Percentiles rank a stretch among this genome's conserved stretches.
phyloP scores from a whole-genome alignment of 129 eudicot genomes.

The Lactuca sativa region DNA sequence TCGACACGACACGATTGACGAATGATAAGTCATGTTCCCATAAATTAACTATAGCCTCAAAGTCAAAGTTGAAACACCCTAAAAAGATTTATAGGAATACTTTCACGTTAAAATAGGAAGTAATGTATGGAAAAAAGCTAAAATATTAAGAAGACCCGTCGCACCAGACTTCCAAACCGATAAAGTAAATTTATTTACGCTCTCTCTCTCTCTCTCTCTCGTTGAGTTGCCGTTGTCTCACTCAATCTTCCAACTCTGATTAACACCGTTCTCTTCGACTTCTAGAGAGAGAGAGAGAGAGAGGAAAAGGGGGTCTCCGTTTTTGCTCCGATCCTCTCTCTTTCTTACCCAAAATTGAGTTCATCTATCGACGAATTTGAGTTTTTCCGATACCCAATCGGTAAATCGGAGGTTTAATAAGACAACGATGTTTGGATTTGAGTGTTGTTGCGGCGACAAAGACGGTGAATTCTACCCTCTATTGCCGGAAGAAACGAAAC shows the following conservation, averaged over 20 bases:
- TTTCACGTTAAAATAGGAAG: slow-evolving; percentile 3
- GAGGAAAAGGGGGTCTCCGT: not conserved
- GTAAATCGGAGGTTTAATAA: not conserved
- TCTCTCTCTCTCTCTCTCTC: not conserved
- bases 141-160: slow-evolving; percentile 5
- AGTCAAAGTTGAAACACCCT: not conserved
- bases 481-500: slow-evolving; percentile 32
- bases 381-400: not conserved
- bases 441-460: slow-evolving; percentile 50
- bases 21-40: no score
- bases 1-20: no score
- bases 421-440: slow-evolving; percentile 50
- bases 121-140: not conserved
- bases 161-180: slow-evolving; percentile 16
- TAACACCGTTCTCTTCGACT: not conserved
- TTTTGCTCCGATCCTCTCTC: slow-evolving; percentile 12
- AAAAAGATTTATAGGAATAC: not conserved
- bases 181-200: slow-evolving; percentile 1
- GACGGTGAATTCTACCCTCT: slow-evolving; percentile 33
- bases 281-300: slow-evolving; percentile 9
- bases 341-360: slow-evolving; percentile 22
- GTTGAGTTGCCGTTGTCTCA: slow-evolving; percentile 25
- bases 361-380: not conserved
- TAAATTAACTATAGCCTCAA: not conserved
- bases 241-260: slow-evolving; percentile 24